phyloP scores from a whole-genome alignment of 2,329 filamentous ascomycete genomes.

The Podosphaera aphanis region DNA sequence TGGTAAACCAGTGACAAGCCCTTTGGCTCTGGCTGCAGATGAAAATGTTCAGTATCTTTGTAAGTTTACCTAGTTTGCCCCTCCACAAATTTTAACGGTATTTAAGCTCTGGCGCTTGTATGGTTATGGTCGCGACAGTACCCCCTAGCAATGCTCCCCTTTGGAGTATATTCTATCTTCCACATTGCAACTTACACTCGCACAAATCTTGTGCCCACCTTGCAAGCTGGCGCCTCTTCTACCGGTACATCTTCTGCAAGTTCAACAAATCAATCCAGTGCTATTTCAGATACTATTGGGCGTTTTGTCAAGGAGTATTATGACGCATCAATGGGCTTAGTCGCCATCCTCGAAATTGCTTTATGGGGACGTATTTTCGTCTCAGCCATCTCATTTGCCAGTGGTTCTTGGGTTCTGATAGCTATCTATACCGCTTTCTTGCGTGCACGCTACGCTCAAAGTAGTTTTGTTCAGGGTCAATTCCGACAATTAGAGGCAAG shows the following conservation, averaged over 20 bases:
- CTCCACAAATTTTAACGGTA: constrained; percentile 5
- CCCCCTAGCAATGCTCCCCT: constrained; percentile 73
- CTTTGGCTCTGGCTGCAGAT: constrained; percentile 48
- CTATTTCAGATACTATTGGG: constrained; percentile 61
- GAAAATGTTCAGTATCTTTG: constrained; percentile 96
- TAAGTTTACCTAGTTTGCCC: constrained; percentile 24
- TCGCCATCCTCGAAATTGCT: constrained; percentile 66
- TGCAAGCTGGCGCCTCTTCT: constrained; percentile 33
- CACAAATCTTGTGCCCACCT: constrained; percentile 71
- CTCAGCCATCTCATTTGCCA: constrained; percentile 67
- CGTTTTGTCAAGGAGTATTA: constrained; percentile 97
- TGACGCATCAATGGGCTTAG: constrained; percentile 81
- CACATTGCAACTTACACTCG: constrained; percentile 94
- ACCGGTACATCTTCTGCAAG: constrained; percentile 32
- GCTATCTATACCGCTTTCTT: constrained; percentile 76
- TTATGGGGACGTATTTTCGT: constrained; percentile 68
- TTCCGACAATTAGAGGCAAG: constrained; percentile 50
- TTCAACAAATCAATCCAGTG: constrained; percentile 25
- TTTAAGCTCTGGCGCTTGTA: constrained; percentile 65
- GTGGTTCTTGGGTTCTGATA: constrained; percentile 74
- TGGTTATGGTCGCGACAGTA: constrained; percentile 88
- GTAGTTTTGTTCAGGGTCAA: constrained; percentile 70
- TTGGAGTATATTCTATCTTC: constrained; percentile 93
- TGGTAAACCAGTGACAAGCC: constrained; percentile 31
- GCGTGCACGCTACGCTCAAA: constrained; percentile 73